Evolutionary conservation across 345 rosid species (phyloP).

Genomic region (Gossypium mustelinum): DNA sequence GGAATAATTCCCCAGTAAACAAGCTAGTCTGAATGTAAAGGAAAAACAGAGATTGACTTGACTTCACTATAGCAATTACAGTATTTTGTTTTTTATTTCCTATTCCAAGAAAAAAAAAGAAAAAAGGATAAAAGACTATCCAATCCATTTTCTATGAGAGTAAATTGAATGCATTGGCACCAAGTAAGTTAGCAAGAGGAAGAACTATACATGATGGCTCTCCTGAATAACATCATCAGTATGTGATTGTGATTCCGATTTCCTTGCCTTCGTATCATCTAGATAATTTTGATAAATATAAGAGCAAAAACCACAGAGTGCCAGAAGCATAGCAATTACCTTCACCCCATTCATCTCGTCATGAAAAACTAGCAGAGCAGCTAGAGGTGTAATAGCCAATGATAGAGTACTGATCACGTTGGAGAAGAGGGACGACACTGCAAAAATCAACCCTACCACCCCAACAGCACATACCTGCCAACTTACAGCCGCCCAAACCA

Average conservation of each 20-base stretch:
- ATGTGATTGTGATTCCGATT: slow-evolving; percentile 8
- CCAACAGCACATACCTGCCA: slow-evolving; percentile 77
- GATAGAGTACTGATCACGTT: slow-evolving; percentile 62
- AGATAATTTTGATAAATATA: slow-evolving; percentile 57
- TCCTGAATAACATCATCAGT: slow-evolving; percentile 6
- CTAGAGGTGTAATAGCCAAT: slow-evolving; percentile 56
- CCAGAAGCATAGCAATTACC: slow-evolving; percentile 60
- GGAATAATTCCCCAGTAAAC: neutral
- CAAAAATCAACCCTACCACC: slow-evolving; percentile 61
- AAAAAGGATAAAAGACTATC: neutral
- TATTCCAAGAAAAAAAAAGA: neutral
- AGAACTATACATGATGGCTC: slow-evolving; percentile 11
- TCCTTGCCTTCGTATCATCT: slow-evolving; percentile 47
- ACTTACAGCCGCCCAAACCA: slow-evolving; percentile 49
- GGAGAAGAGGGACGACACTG: slow-evolving; percentile 70
- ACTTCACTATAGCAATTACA: neutral
- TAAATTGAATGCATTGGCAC: neutral
- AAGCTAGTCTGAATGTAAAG: neutral
- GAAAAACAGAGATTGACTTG: too few species aligned
- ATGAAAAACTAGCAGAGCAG: slow-evolving; percentile 48
- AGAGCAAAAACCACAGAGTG: slow-evolving; percentile 55
- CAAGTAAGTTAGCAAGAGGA: slow-evolving; percentile 15
- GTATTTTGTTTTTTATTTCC: neutral
- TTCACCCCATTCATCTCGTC: slow-evolving; percentile 65
- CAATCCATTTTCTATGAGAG: neutral